phyloP scores from a whole-genome alignment of 208 protist species.

The Leptomonas pyrrhocoris region DNA sequence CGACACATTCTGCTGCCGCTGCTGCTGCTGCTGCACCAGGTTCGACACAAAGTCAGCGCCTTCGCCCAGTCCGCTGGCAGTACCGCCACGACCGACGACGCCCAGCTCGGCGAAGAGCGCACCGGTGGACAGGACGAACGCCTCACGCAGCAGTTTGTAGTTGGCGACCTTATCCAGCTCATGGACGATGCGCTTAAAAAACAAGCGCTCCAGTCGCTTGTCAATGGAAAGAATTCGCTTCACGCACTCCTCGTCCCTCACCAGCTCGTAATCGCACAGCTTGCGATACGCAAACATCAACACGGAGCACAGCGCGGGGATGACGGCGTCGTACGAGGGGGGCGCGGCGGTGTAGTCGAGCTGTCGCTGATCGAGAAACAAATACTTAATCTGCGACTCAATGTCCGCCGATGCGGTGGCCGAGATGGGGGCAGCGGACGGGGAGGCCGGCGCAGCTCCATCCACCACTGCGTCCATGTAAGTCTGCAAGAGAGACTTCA shows the following conservation, averaged over 20 bases:
- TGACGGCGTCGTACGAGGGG: constrained; percentile 62
- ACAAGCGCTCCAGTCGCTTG: constrained; percentile 50
- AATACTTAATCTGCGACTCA: constrained; percentile 48
- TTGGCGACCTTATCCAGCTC: constrained; percentile 57
- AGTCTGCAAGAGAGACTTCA: constrained; percentile 21
- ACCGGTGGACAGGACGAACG: constrained; percentile 50
- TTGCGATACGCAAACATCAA: constrained; percentile 68
- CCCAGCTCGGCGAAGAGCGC: constrained; percentile 54
- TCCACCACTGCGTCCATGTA: not conserved
- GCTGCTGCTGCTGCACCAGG: constrained; percentile 28
- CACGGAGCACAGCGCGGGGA: constrained; percentile 56
- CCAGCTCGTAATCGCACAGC: constrained; percentile 69
- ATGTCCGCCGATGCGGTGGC: constrained; percentile 16
- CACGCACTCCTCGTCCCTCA: constrained; percentile 38
- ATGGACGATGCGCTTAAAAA: constrained; percentile 56
- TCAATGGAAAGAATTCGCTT: constrained; percentile 75
- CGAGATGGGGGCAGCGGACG: constrained; percentile 4
- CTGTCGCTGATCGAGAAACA: constrained; percentile 53
- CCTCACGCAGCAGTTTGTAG: constrained; percentile 52
- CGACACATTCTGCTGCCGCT: constrained; percentile 18
- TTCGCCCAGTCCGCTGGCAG: constrained; percentile 12
- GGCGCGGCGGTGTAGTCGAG: constrained; percentile 37
- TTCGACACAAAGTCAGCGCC: constrained; percentile 24
- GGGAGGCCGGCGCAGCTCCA: not conserved
- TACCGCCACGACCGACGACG: constrained; percentile 4